These are phyloP conservation scores for Guyanaporus albipodus DNA, from an alignment of 768 basidiomycete genomes.

Conservation along the genomic window DNA sequence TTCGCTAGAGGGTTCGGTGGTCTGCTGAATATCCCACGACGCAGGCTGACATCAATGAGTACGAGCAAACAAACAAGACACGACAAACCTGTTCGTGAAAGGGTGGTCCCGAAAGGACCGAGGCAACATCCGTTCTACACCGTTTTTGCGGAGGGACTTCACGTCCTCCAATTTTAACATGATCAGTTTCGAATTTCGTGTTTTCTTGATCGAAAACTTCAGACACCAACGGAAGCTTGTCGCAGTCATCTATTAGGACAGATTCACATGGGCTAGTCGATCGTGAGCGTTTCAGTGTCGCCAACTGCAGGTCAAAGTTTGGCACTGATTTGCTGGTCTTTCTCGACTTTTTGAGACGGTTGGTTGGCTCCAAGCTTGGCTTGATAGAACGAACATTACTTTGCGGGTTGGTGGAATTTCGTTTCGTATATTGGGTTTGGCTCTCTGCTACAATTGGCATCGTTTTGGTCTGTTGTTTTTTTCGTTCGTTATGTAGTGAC, in stretches of 20 bases:
- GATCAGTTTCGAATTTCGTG: constrained; percentile 31
- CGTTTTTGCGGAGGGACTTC: constrained; percentile 20
- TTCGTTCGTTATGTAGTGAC: constrained; percentile 1
- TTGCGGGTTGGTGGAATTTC: constrained; percentile 33
- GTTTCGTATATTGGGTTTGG: constrained; percentile 25
- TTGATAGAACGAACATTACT: constrained; percentile 35
- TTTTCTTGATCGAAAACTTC: constrained; percentile 33
- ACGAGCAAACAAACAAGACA: background rate
- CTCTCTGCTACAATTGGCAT: constrained; percentile 8
- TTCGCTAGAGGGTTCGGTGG: background rate
- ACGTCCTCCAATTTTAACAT: constrained; percentile 34
- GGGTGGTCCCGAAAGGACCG: background rate
- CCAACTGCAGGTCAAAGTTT: constrained; percentile 50
- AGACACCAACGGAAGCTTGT: constrained; percentile 33
- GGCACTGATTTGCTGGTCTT: constrained; percentile 27
- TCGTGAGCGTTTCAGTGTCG: constrained; percentile 25
- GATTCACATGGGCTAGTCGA: constrained; percentile 13
- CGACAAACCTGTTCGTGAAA: constrained; percentile 15
- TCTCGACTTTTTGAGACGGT: constrained; percentile 2
- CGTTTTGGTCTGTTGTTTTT: background rate
- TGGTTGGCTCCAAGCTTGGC: constrained; percentile 44
- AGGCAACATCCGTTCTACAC: background rate
- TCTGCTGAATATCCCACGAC: background rate
- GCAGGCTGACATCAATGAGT: constrained; percentile 11
- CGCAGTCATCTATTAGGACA: constrained; percentile 24